A percentile compares a stretch with the other conserved stretches of the same genome.
phyloP scores from a whole-genome alignment of 2,329 filamentous ascomycete genomes.

The Aspergillus eucalypticola region DNA sequence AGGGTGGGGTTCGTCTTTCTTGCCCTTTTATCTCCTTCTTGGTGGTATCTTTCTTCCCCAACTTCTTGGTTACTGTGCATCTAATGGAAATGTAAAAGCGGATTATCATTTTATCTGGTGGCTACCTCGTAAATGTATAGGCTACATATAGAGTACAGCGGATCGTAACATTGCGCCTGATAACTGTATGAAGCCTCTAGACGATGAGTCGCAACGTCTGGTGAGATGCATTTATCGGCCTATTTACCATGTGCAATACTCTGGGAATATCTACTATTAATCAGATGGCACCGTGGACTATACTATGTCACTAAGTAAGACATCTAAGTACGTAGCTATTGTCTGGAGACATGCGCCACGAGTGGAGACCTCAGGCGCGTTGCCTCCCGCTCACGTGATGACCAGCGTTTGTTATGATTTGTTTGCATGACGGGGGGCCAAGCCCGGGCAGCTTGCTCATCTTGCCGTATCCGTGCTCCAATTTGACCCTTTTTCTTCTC shows the following conservation, averaged over 20 bases:
- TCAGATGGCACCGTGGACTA: too few relatives aligned
- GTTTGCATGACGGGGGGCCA: not conserved
- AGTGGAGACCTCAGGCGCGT: not conserved
- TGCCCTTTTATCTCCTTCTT: constrained; percentile 13
- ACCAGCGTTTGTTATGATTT: not conserved
- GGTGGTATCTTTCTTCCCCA: not conserved
- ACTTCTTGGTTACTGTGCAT: constrained; percentile 4
- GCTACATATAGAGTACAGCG: not conserved
- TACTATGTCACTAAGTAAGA: too few relatives aligned
- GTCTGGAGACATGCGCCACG: not conserved
- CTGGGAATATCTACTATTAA: too few relatives aligned
- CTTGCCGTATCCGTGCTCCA: not conserved
- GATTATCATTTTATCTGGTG: not conserved
- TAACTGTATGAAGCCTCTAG: too few relatives aligned
- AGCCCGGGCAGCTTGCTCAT: not conserved
- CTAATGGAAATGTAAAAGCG: constrained; percentile 2
- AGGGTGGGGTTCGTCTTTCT: constrained; percentile 19
- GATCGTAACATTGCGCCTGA: not conserved
- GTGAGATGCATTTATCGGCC: too few relatives aligned
- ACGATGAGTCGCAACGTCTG: too few relatives aligned
- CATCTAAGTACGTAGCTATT: too few relatives aligned
- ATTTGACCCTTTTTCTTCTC: not conserved
- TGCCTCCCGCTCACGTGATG: not conserved
- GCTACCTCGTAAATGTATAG: not conserved
- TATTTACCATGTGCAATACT: too few relatives aligned